Conservation (phyloP, 345 rosid species). For the Hibiscus trionum region DNA sequence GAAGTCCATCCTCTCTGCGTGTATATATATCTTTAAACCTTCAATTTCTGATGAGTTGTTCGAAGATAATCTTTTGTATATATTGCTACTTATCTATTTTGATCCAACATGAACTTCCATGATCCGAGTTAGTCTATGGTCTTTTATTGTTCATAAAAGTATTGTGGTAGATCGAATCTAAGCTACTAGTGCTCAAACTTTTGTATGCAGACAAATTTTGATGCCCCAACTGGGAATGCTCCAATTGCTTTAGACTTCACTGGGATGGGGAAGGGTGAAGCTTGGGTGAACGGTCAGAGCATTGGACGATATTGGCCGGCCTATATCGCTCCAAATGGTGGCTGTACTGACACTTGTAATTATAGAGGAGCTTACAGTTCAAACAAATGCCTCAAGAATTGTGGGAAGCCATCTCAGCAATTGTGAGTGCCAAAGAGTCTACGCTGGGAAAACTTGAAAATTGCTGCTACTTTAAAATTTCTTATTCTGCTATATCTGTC, state of each 20-base stretch:
- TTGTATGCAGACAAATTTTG: conserved; percentile 52
- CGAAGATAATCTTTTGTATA: too few relatives aligned
- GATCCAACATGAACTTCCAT: too few relatives aligned
- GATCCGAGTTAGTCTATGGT: background rate
- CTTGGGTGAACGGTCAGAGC: conserved; percentile 96
- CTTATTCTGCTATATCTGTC: background rate
- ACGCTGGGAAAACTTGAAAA: background rate
- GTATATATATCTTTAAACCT: too few relatives aligned
- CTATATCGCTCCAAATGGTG: conserved; percentile 34
- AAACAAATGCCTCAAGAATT: conserved; percentile 71
- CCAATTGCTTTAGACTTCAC: conserved; percentile 84
- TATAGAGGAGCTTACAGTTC: conserved; percentile 68
- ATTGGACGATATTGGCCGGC: conserved; percentile 95
- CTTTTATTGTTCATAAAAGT: background rate
- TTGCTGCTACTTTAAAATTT: background rate
- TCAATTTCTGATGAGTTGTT: too few relatives aligned
- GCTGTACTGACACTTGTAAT: conserved; percentile 60
- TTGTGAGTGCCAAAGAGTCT: conserved; percentile 44
- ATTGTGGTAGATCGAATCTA: background rate
- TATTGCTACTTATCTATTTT: too few relatives aligned
- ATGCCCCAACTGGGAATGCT: conserved; percentile 58
- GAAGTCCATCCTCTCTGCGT: too few relatives aligned
- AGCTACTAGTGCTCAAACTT: conserved; percentile 6
- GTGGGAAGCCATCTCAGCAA: conserved; percentile 81
- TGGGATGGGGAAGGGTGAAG: conserved; percentile 90